Evolutionary conservation across 2,329 filamentous ascomycete species (phyloP), one percentile per base, ranked within the genome.

Genomic region (Blastomyces gilchristii): DNA sequence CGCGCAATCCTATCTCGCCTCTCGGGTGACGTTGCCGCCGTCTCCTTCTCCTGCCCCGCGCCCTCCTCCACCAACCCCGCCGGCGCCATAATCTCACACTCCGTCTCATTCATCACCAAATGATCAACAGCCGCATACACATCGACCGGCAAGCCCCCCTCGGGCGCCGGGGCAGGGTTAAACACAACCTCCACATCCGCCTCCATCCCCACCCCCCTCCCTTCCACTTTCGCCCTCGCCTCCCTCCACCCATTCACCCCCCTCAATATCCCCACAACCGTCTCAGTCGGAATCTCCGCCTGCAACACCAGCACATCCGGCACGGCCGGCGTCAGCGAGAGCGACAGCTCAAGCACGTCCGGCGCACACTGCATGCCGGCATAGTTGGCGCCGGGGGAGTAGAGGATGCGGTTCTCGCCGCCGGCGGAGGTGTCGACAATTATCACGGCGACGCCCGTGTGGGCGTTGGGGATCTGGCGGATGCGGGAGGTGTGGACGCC

Each of bases 21-120:
- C 67, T 83, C 80, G 8, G 80, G 69, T 1, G 71, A 75, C 14
- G 72, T 68, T 2, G 76, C 70, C 54, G 54, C 54, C n/a, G 34
- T 31, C 28, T 31, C 37, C 12, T 22, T 31, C 28, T 31, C 37
- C 12, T 22, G n/a, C 8, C 22, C 34, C 1, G 41, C 2, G 18
- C 37, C 37, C 18, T 39, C 9, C 0, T 71, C 70, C 3, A 73
- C 72, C 7, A 70, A 64, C 22, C 74, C 69, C 62, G 79, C 78
- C 1, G 83, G 85, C 0, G 84, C 86, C 62, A 96, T 81, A 59
- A 92, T 83, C 9, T 86, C 83, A 1, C 91, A 90, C 78, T 97
- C 92, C 0, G 88, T 94, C 79, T 97, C 92, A 71, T 97, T 97
- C 69, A 97, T 84, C 60, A 97, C 84, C 53, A 97, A 80, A 70